Conservation (phyloP, 306 rosid species). For the Morella rubra region DNA sequence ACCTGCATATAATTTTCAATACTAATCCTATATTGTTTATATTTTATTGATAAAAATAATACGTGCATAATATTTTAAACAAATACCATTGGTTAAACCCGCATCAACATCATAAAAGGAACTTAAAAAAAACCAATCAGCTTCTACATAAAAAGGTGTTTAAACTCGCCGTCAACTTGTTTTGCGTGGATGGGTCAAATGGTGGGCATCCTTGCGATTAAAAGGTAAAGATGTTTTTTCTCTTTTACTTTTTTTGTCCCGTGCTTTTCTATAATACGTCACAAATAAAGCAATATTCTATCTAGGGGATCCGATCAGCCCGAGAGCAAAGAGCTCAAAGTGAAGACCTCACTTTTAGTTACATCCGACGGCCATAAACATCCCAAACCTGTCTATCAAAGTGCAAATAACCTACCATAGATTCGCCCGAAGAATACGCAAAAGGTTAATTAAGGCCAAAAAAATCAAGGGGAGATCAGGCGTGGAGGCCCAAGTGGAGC, state of each 20-base stretch:
- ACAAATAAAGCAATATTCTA: too few species aligned
- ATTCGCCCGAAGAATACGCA: conserved; percentile 22
- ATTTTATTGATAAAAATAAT: too few species aligned
- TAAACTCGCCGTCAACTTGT: not conserved
- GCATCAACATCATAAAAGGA: not conserved
- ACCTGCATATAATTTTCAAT: too few species aligned
- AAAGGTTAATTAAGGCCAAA: not conserved
- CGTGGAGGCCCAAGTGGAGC: conserved; percentile 29
- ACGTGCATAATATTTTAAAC: not conserved
- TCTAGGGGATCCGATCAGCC: too few species aligned
- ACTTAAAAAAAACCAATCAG: not conserved
- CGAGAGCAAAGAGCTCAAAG: too few species aligned
- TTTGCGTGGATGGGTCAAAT: not conserved
- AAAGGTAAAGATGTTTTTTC: too few species aligned
- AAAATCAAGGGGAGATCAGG: conserved; percentile 13
- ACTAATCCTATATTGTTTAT: too few species aligned
- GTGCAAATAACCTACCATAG: not conserved
- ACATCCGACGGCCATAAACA: not conserved
- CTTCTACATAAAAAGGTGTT: not conserved
- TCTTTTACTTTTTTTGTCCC: not conserved
- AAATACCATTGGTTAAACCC: not conserved
- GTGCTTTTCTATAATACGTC: not conserved
- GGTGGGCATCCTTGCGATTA: not conserved
- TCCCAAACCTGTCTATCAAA: not conserved
- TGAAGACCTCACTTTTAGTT: not conserved